Percentiles rank a stretch among this genome's conserved stretches.
Evolutionary conservation across 2,329 filamentous ascomycete genomes (phyloP).

Genomic region (Lachnellula subtilissima): DNA sequence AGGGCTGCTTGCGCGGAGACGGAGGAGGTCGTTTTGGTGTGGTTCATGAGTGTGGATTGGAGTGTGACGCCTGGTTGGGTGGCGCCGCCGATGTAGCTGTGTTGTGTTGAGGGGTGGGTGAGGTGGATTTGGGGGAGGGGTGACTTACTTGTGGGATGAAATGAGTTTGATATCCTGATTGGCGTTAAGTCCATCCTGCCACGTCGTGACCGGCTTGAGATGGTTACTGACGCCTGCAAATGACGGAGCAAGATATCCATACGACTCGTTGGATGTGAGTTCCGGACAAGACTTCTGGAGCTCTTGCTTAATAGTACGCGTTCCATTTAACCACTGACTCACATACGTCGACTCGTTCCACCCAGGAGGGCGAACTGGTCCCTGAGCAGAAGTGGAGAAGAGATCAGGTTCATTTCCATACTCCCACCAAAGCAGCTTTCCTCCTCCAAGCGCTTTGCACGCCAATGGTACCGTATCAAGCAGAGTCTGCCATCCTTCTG

Average conservation of each 20-base stretch:
- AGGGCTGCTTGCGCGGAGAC: constrained; percentile 37
- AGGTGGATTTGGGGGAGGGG: neutral
- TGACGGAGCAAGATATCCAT: constrained; percentile 53
- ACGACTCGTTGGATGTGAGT: constrained; percentile 36
- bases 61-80: constrained; percentile 56
- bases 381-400: constrained; percentile 48
- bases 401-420: constrained; percentile 63
- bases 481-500: constrained; percentile 46
- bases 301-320: constrained; percentile 42
- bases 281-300: constrained; percentile 48
- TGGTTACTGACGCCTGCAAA: constrained; percentile 49
- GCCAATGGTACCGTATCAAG: constrained; percentile 50
- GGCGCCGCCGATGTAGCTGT: constrained; percentile 58
- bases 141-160: constrained; percentile 54
- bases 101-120: neutral
- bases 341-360: constrained; percentile 55
- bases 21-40: constrained; percentile 46
- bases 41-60: constrained; percentile 59
- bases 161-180: constrained; percentile 48
- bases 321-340: constrained; percentile 53
- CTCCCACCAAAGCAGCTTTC: constrained; percentile 53
- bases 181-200: constrained; percentile 47
- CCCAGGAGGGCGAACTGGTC: constrained; percentile 43
- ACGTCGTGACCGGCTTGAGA: constrained; percentile 46
- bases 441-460: constrained; percentile 49